A percentile compares a stretch with the other conserved stretches of the same genome.
These are phyloP conservation scores for Mycena epipterygia DNA, from an alignment of 768 basidiomycete genomes.

Conservation along the genomic window DNA sequence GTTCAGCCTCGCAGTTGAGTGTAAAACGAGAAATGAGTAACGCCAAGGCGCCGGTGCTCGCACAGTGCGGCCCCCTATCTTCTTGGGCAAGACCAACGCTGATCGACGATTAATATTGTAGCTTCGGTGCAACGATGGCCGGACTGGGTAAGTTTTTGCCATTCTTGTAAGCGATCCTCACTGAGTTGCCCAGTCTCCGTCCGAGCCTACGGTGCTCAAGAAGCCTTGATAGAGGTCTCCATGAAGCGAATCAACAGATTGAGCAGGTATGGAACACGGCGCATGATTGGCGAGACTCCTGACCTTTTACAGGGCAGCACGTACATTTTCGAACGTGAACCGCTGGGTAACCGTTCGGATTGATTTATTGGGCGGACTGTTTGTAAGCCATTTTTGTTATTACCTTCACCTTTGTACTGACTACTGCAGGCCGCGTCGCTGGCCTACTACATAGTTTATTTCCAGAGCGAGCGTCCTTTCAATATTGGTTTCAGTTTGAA, in stretches of 20 bases:
- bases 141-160: slow-evolving; percentile 58
- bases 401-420: neutral
- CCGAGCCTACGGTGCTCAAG: slow-evolving; percentile 64
- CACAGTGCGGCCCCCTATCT: slow-evolving; percentile 55
- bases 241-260: slow-evolving; percentile 53
- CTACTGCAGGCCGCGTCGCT: slow-evolving; percentile 42
- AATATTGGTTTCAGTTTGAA: slow-evolving; percentile 55
- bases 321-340: slow-evolving; percentile 54
- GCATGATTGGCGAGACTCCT: no score
- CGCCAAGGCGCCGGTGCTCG: slow-evolving; percentile 50
- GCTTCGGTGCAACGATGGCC: slow-evolving; percentile 69
- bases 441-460: slow-evolving; percentile 57
- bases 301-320: slow-evolving; percentile 33
- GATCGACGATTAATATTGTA: slow-evolving; percentile 41
- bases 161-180: neutral
- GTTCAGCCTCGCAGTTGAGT: slow-evolving; percentile 56
- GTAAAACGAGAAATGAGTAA: slow-evolving; percentile 64
- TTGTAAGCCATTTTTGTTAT: slow-evolving; percentile 14
- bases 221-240: slow-evolving; percentile 50
- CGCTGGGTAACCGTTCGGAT: slow-evolving; percentile 54
- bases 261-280: slow-evolving; percentile 38
- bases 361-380: no score
- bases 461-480: slow-evolving; percentile 45
- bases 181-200: slow-evolving; percentile 48
- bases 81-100: slow-evolving; percentile 35